These are phyloP conservation scores for Cymodocea nodosa DNA, from an alignment of 116 monocot species.

Conservation along the genomic window DNA sequence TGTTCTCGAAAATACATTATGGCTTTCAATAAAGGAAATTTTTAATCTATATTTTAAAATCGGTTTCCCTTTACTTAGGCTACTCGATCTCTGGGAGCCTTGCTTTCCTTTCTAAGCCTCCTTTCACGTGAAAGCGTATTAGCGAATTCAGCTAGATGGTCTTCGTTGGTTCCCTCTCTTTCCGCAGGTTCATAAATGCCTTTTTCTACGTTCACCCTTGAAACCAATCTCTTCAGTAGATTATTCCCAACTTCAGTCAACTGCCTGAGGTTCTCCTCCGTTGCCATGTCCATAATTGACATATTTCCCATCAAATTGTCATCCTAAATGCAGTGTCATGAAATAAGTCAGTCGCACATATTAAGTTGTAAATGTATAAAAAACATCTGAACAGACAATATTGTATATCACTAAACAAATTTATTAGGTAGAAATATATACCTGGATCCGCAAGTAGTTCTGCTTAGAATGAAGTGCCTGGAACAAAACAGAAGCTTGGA, in stretches of 20 bases:
- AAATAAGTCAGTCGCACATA: neutral
- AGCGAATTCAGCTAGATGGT: slow-evolving; percentile 4
- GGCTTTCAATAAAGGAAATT: no score
- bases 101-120: neutral
- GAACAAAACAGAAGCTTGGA: slow-evolving; percentile 24
- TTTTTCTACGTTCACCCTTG: slow-evolving; percentile 22
- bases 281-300: slow-evolving; percentile 19
- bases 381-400: no score
- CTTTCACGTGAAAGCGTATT: slow-evolving; percentile 17
- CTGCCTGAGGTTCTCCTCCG: slow-evolving; percentile 14
- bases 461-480: slow-evolving; percentile 12
- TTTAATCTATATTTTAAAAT: no score
- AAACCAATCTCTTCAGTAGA: slow-evolving; percentile 17
- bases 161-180: slow-evolving; percentile 5
- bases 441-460: slow-evolving; percentile 30
- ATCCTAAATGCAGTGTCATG: slow-evolving; percentile 6
- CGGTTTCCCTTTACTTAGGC: no score
- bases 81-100: no score
- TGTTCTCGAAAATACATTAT: no score
- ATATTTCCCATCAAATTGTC: slow-evolving; percentile 11
- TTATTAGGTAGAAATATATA: neutral
- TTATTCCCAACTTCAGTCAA: slow-evolving; percentile 15
- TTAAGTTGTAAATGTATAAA: no score
- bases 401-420: no score
- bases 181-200: slow-evolving; percentile 5